A percentile compares a stretch with the other conserved stretches of the same genome.
Evolutionary conservation across 1,139 yeast species (phyloP).

Genomic region (Wickerhamomyces sp.): DNA sequence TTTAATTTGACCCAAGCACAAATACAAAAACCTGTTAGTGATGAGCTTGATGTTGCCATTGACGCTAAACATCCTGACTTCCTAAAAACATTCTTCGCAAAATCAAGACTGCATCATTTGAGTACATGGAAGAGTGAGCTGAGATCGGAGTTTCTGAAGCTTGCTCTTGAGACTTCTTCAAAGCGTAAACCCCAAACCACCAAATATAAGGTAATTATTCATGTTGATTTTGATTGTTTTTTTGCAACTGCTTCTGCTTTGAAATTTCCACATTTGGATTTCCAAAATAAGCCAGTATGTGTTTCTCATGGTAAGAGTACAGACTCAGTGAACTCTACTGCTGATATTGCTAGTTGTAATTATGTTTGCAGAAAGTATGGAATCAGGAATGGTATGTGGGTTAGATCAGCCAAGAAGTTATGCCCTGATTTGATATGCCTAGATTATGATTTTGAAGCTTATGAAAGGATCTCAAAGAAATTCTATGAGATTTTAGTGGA

Average conservation of each 20-base stretch:
- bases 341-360: conserved; percentile 91
- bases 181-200: conserved; percentile 1
- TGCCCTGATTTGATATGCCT: conserved; percentile 64
- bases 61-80: conserved; percentile 81
- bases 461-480: conserved; percentile 54
- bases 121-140: conserved; percentile 84
- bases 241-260: conserved; percentile 83
- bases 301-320: conserved; percentile 58
- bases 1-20: conserved; percentile 21
- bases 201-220: conserved; percentile 45
- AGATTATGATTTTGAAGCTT: conserved; percentile 71
- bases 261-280: conserved; percentile 49
- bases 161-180: conserved; percentile 14
- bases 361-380: conserved; percentile 76
- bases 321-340: conserved; percentile 39
- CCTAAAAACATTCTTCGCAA: conserved; percentile 62
- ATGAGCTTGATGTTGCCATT: conserved; percentile 13
- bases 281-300: conserved; percentile 62
- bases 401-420: conserved; percentile 50
- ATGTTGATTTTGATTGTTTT: conserved; percentile 91
- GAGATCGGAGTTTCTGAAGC: conserved; percentile 44
- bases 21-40: conserved; percentile 5
- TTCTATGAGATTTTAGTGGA: conserved; percentile 42
- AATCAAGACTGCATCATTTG: conserved; percentile 82
- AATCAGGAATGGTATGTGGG: conserved; percentile 88